Evolutionary conservation across 176 grass and related monocot genomes (phyloP).

Genomic region (Calamus simplicifolius): DNA sequence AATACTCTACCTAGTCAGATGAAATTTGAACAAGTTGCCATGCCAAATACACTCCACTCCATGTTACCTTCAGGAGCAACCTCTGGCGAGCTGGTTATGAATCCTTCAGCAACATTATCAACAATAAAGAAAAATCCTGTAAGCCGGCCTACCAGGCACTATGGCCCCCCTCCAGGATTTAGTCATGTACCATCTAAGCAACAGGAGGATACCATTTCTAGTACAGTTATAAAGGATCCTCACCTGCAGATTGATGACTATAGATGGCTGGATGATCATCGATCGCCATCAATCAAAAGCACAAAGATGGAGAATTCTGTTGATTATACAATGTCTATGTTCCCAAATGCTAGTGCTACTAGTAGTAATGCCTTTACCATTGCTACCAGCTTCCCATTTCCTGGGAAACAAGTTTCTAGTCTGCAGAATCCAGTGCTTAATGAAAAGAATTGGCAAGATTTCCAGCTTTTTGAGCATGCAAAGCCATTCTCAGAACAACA

Average conservation of each 20-base stretch:
- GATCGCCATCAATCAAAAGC: slow-evolving; percentile 24
- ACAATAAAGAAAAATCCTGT: slow-evolving; percentile 63
- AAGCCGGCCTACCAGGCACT: slow-evolving; percentile 57
- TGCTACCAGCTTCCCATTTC: slow-evolving; percentile 46
- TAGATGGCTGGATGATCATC: slow-evolving; percentile 58
- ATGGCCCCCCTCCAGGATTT: slow-evolving; percentile 86
- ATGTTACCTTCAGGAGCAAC: slow-evolving; percentile 27
- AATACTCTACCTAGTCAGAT: slow-evolving; percentile 23
- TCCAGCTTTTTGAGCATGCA: slow-evolving; percentile 69
- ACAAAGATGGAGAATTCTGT: slow-evolving; percentile 10
- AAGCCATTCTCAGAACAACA: slow-evolving; percentile 43
- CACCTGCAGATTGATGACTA: slow-evolving; percentile 55
- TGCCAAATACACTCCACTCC: slow-evolving; percentile 41
- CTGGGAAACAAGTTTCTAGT: slow-evolving; percentile 39
- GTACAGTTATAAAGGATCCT: slow-evolving; percentile 20
- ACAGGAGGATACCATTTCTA: slow-evolving; percentile 40
- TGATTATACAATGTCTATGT: slow-evolving; percentile 21
- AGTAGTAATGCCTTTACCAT: slow-evolving; percentile 30
- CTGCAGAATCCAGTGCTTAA: slow-evolving; percentile 12
- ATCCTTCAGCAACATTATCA: slow-evolving; percentile 29
- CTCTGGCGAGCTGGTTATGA: slow-evolving; percentile 30
- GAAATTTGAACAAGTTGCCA: slow-evolving; percentile 30
- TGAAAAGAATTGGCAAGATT: slow-evolving; percentile 70
- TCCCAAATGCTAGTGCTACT: slow-evolving; percentile 26
- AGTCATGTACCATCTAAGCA: slow-evolving; percentile 39